Evolutionary conservation across 164 flowering plant species (phyloP).

Genomic region (Stephania yunnanensis): DNA sequence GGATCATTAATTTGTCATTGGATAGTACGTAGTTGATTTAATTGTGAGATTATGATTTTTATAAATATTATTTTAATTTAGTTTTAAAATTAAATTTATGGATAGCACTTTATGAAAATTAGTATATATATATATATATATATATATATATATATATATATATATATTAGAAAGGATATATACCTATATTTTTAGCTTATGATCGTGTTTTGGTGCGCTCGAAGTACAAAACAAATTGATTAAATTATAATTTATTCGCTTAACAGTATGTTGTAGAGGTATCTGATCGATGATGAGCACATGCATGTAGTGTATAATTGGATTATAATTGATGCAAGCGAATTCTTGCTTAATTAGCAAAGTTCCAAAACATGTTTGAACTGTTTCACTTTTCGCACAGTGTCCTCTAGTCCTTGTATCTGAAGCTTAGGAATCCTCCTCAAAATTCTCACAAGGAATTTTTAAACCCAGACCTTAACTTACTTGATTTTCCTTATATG

Average conservation of each 20-base stretch:
- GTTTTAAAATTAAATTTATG: no score
- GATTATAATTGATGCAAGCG: constrained; percentile 28
- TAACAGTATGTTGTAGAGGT: constrained; percentile 5
- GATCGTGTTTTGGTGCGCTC: neutral
- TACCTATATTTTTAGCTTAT: neutral
- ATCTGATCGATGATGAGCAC: constrained; percentile 22
- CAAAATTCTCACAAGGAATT: constrained; percentile 33
- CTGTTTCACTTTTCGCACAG: constrained; percentile 2
- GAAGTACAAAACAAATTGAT: neutral
- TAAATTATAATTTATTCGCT: neutral
- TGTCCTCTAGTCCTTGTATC: constrained; percentile 61
- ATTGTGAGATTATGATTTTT: no score
- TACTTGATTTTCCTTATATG: constrained; percentile 42
- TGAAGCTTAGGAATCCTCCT: constrained; percentile 48
- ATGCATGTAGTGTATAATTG: constrained; percentile 35
- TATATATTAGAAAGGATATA: no score
- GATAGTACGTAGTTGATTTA: no score
- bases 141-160: no score
- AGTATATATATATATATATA: no score
- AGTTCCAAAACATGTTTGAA: constrained; percentile 30
- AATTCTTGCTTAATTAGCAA: constrained; percentile 23
- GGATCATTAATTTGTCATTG: no score
- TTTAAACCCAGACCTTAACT: constrained; percentile 25
- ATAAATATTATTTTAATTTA: no score
- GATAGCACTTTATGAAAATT: no score